Evolutionary conservation across 208 protist species (phyloP), one percentile per base, ranked within the genome.

Genomic region (Leishmania mexicana): DNA sequence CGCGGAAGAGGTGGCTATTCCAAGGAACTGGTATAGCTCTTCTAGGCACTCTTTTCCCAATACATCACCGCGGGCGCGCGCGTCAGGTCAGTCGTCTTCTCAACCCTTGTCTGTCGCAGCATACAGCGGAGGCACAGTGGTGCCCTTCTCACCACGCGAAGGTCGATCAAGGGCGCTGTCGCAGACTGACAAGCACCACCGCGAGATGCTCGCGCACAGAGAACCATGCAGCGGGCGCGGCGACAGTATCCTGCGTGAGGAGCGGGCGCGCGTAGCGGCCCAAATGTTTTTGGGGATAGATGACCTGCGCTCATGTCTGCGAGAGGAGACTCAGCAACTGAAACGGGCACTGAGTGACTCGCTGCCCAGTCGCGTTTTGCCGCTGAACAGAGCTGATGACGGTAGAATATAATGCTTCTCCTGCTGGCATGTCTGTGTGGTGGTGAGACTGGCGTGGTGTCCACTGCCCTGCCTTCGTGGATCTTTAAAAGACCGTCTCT

Each of bases 181-280:
- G 21, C 54, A 24, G 2, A 49, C 38, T 10, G 38, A 65, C 38
- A 42, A 65, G 8, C 24, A 11, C 57, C 8, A 38, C 17, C 19
- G 51, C 6, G 35, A 40, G 24, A 13, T 76, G 19, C 35, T 40
- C 35, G 1, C 4, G 51, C 1, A 24, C 8, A 49, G 17, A 31
- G 5, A 47, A 8, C 21, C 38, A 64, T 47, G 35, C 35, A 17
- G 35, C 19, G 31, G 53, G 45, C 74, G 81, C n/a, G 79, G 79
- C 2, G 65, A 58, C 62, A 95, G 90, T 78, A 93, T 94, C 62
- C 71, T 96, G 31, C 90, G 83, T 0, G 89, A 94, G 35, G 93
- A 95, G 82, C 87, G 89, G 4, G 88, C 89, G 4, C 89, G 88
- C n/a, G 81, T 95, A 54, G 88, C 91, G 67, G 62, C 79, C 21